These are phyloP conservation scores for Guyanaporus albipodus DNA, from an alignment of 768 basidiomycete genomes.

Conservation along the genomic window DNA sequence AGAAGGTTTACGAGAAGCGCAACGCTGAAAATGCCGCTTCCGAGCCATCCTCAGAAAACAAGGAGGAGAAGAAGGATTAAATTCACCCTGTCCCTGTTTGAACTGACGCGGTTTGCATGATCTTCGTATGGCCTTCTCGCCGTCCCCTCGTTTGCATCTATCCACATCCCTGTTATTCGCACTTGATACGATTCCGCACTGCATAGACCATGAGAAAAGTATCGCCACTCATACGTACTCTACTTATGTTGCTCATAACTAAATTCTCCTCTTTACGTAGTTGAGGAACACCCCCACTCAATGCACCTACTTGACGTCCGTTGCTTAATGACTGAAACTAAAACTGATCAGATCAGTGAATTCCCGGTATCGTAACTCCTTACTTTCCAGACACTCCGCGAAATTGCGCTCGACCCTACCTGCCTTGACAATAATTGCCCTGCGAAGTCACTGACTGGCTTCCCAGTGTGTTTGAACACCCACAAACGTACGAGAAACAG, in stretches of 20 bases:
- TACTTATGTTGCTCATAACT: constrained; percentile 20
- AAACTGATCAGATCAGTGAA: too few species aligned
- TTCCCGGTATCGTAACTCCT: too few species aligned
- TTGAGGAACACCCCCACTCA: constrained; percentile 26
- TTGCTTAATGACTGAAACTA: background rate
- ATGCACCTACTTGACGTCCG: constrained; percentile 1
- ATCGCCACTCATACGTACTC: constrained; percentile 24
- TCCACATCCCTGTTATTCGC: background rate
- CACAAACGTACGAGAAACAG: too few species aligned
- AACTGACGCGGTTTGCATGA: constrained; percentile 1
- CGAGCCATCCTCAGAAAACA: constrained; percentile 40
- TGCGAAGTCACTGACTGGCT: too few species aligned
- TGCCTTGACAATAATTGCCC: too few species aligned
- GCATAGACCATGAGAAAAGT: constrained; percentile 30
- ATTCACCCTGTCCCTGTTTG: background rate
- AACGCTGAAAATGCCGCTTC: constrained; percentile 62
- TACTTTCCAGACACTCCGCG: too few species aligned
- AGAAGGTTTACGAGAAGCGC: constrained; percentile 95
- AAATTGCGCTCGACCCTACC: too few species aligned
- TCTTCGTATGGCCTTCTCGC: constrained; percentile 10
- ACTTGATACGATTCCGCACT: constrained; percentile 14
- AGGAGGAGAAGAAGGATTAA: constrained; percentile 86
- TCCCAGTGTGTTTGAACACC: too few species aligned
- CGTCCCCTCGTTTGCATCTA: constrained; percentile 27
- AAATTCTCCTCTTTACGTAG: constrained; percentile 10